Evolutionary conservation across 1,139 yeast genomes (phyloP).

Genomic region (Sugiyamaella sp.): DNA sequence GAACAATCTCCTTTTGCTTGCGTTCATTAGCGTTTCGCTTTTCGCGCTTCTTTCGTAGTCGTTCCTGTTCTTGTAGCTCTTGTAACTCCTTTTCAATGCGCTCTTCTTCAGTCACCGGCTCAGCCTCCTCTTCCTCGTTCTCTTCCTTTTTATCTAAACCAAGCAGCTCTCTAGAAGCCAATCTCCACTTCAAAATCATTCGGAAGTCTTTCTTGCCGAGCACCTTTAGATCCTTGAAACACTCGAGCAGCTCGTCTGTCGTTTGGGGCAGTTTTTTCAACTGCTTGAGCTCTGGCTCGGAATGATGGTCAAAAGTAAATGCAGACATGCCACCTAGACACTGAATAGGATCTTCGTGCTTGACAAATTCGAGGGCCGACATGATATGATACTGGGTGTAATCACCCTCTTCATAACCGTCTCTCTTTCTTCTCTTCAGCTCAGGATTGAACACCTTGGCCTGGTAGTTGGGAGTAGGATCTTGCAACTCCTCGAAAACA

Average conservation of each 20-base stretch:
- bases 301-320: slow-evolving; percentile 53
- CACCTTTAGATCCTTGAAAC: slow-evolving; percentile 88
- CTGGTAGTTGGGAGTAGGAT: slow-evolving; percentile 73
- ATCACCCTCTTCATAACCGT: slow-evolving; percentile 97
- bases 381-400: slow-evolving; percentile 72
- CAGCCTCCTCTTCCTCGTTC: slow-evolving; percentile 52
- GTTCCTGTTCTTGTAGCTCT: slow-evolving; percentile 70
- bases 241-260: slow-evolving; percentile 74
- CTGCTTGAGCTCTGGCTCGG: slow-evolving; percentile 71
- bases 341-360: slow-evolving; percentile 80
- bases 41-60: slow-evolving; percentile 70
- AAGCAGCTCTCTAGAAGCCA: slow-evolving; percentile 76
- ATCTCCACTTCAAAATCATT: slow-evolving; percentile 80
- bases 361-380: slow-evolving; percentile 78
- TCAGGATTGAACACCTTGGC: slow-evolving; percentile 95
- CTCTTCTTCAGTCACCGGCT: slow-evolving; percentile 82
- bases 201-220: slow-evolving; percentile 94
- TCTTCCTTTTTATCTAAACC: slow-evolving; percentile 64
- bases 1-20: slow-evolving; percentile 83
- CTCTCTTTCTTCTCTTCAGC: slow-evolving; percentile 84
- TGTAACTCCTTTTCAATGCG: slow-evolving; percentile 82
- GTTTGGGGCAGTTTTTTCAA: slow-evolving; percentile 73
- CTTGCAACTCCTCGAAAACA: slow-evolving; percentile 86
- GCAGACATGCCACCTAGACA: slow-evolving; percentile 65
- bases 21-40: slow-evolving; percentile 79